Conservation (phyloP, 305 asterid genomes). For the Fraxinus xanthoxyloides region DNA sequence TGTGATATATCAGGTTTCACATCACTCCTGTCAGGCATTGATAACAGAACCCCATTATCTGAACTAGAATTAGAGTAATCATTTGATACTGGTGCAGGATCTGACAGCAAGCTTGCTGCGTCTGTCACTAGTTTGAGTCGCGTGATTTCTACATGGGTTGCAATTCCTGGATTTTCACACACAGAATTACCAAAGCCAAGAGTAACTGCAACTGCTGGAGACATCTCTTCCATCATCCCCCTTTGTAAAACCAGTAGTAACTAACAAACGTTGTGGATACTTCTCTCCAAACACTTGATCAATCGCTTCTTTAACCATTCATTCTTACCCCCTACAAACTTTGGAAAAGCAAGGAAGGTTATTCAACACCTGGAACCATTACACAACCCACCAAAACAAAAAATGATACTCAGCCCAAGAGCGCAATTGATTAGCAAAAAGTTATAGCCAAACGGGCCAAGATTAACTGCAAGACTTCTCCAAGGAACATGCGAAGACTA, state of each 20-base stretch:
- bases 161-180: slow-evolving; percentile 46
- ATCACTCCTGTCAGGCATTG: neutral
- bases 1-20: neutral
- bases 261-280: slow-evolving; percentile 11
- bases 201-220: slow-evolving; percentile 65
- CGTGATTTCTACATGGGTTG: slow-evolving; percentile 59
- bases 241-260: slow-evolving; percentile 7
- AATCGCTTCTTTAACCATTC: neutral
- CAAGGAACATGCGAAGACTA: slow-evolving; percentile 10
- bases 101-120: slow-evolving; percentile 59
- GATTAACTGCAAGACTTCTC: neutral
- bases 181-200: slow-evolving; percentile 60
- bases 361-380: slow-evolving; percentile 24
- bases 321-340: slow-evolving; percentile 4
- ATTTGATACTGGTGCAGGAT: slow-evolving; percentile 42
- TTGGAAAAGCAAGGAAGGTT: neutral
- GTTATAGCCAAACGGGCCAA: neutral
- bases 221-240: slow-evolving; percentile 64
- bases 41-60: slow-evolving; percentile 26
- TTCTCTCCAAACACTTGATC: neutral
- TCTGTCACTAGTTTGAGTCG: slow-evolving; percentile 64
- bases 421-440: neutral
- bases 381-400: slow-evolving; percentile 14
- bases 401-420: neutral
- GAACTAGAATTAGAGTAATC: slow-evolving; percentile 37